These are phyloP conservation scores for Glycyrrhiza uralensis DNA, from an alignment of 306 rosid genomes.

Conservation along the genomic window DNA sequence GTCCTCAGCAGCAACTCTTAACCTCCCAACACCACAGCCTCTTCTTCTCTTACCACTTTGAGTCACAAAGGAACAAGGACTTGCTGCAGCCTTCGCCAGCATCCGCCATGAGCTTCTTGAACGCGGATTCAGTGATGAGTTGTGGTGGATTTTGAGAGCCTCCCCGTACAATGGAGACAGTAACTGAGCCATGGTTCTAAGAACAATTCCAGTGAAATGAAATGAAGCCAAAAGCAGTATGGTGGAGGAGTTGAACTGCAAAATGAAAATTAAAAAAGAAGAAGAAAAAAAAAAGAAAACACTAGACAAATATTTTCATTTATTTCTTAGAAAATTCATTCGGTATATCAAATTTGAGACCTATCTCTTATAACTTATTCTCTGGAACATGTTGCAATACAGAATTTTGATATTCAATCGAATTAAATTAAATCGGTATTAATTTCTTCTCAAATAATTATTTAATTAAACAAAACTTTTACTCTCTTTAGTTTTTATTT, in stretches of 20 bases:
- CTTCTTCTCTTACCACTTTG: constrained; percentile 42
- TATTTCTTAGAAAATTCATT: constrained; percentile 21
- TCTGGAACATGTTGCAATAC: too few relatives aligned
- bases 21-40: constrained; percentile 37
- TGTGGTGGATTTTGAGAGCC: constrained; percentile 54
- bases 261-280: neutral
- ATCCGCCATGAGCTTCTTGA: constrained; percentile 45
- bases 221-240: neutral
- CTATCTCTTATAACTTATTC: too few relatives aligned
- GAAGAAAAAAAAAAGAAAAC: neutral
- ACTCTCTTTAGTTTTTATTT: too few relatives aligned
- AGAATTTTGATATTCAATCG: too few relatives aligned
- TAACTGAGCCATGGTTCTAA: constrained; percentile 52
- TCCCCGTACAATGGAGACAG: constrained; percentile 58
- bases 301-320: neutral
- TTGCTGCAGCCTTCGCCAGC: constrained; percentile 15
- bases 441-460: too few relatives aligned
- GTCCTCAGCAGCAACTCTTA: constrained; percentile 48
- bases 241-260: neutral
- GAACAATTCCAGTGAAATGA: neutral
- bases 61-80: constrained; percentile 35
- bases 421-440: too few relatives aligned
- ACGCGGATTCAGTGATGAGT: constrained; percentile 35
- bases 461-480: too few relatives aligned
- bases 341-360: too few relatives aligned